These are phyloP conservation scores for Colletotrichum limetticola DNA, from an alignment of 2,329 filamentous ascomycete species.

Conservation along the genomic window DNA sequence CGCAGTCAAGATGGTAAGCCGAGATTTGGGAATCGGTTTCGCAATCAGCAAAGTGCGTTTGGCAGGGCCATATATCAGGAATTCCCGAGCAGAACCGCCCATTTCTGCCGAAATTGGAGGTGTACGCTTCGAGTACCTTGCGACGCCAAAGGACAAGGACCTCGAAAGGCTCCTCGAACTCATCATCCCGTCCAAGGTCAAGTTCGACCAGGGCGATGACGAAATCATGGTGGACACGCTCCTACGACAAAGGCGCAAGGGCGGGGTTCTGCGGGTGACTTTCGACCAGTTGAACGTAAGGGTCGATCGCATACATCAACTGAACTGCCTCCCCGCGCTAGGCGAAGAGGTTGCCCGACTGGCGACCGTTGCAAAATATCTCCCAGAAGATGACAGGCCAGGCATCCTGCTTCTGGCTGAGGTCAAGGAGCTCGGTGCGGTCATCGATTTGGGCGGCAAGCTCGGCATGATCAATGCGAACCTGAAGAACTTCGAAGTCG, in stretches of 20 bases:
- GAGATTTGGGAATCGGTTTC: slow-evolving; percentile 77
- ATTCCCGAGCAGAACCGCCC: slow-evolving; percentile 65
- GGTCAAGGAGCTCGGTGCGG: slow-evolving; percentile 71
- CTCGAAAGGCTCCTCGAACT: slow-evolving; percentile 84
- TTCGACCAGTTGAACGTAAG: slow-evolving; percentile 72
- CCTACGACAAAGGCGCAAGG: slow-evolving; percentile 85
- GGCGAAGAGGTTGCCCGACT: slow-evolving; percentile 84
- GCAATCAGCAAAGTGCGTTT: slow-evolving; percentile 81
- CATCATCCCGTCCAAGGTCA: slow-evolving; percentile 90
- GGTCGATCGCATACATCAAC: slow-evolving; percentile 70
- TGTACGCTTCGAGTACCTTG: slow-evolving; percentile 78
- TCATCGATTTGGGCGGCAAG: slow-evolving; percentile 72
- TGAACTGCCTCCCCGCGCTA: slow-evolving; percentile 76
- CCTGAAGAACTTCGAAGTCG: slow-evolving; percentile 74
- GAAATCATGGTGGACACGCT: slow-evolving; percentile 96
- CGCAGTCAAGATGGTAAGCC: slow-evolving; percentile 82
- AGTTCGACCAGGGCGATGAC: slow-evolving; percentile 85
- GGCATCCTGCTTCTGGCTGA: slow-evolving; percentile 81
- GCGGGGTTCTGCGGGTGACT: slow-evolving; percentile 79
- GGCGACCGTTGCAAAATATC: slow-evolving; percentile 90
- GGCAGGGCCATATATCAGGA: slow-evolving; percentile 73
- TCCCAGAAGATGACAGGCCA: slow-evolving; percentile 94
- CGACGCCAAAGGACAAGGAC: slow-evolving; percentile 80
- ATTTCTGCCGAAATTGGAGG: slow-evolving; percentile 72
- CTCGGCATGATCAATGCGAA: slow-evolving; percentile 73